Evolutionary conservation across 768 basidiomycete species (phyloP), one percentile per base, ranked within the genome.

Genomic region (Suillus bovinus): DNA sequence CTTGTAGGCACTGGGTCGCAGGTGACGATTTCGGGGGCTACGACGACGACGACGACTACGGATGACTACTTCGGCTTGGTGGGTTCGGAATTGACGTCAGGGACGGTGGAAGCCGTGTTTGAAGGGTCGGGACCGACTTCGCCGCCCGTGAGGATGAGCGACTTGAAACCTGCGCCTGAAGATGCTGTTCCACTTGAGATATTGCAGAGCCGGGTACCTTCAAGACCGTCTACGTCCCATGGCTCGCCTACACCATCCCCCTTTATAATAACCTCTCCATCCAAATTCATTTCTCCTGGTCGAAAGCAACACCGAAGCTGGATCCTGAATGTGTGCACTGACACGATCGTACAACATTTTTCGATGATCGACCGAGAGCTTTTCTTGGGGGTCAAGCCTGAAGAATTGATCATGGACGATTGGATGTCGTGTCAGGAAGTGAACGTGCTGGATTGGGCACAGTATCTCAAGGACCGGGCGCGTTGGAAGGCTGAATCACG

Each of bases 281-380:
- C 74, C 17, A 78, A 78, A 66, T 77, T 81, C 42, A 68, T 76
- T n/a, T 61, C 70, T 36, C 63, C 71, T n/a, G 77, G 74, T 8
- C 77, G 81, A 17, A 81, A 79, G n/a, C 70, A 76, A 8, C 85
- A 91, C 69, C 86, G 84, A 10, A 93, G 90, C 3, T 95, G 90
- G 77, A 80, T 95, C 57, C 77, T 93, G n/a, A 74, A 70, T 34
- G 79, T 83, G 70, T 79, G 84, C 7, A 84, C 90, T 1, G 84
- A 85, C 41, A 76, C 75, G 5, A 72, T 97, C 38, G 90, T 90
- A 1, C 81, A 87, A 58, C 91, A 94, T 68, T 91, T 96, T 69
- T 82, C 89, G 8, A 88, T 93, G 82, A 93, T 96, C 65, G 94
- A 96, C 65, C 83, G 91, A 29, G 94, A 96, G 67, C 76, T 96